phyloP scores from a whole-genome alignment of 179 eudicot species.

The Actinidia polygama region DNA sequence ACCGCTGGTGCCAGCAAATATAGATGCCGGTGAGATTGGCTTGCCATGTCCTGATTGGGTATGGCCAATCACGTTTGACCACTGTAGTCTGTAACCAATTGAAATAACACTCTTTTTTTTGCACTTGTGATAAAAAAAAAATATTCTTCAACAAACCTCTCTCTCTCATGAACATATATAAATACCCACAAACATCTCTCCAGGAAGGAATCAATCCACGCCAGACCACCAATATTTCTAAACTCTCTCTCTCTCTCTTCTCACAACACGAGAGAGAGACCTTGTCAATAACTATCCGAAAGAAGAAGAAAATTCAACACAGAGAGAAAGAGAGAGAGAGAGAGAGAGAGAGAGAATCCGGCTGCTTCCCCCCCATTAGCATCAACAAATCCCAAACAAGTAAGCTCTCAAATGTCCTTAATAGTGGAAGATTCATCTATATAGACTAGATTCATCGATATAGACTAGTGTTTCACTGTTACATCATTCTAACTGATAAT shows the following conservation, averaged over 20 bases:
- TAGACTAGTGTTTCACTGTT: too few relatives aligned
- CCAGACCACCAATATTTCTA: not conserved
- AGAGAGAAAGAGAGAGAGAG: not conserved
- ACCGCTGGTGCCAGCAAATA: not conserved
- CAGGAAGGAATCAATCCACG: not conserved
- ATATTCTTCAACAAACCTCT: not conserved
- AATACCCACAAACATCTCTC: conserved; percentile 2
- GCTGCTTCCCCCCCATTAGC: too few relatives aligned
- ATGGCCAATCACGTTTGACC: not conserved
- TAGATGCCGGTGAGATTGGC: not conserved
- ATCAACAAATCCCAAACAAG: too few relatives aligned
- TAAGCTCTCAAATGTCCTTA: too few relatives aligned
- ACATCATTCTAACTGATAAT: too few relatives aligned
- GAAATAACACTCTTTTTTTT: not conserved
- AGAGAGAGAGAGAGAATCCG: not conserved
- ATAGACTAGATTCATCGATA: too few relatives aligned
- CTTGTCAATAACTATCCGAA: not conserved
- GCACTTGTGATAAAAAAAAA: not conserved
- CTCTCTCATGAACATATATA: not conserved
- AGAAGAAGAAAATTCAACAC: not conserved
- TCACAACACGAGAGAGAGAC: not conserved
- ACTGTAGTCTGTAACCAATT: not conserved
- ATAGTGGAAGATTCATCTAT: too few relatives aligned
- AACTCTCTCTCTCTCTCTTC: not conserved
- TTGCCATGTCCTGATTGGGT: not conserved